Percentiles rank a stretch among this genome's conserved stretches.
Conservation (phyloP, 116 monocot species). For the Trichopus zeylanicus region DNA sequence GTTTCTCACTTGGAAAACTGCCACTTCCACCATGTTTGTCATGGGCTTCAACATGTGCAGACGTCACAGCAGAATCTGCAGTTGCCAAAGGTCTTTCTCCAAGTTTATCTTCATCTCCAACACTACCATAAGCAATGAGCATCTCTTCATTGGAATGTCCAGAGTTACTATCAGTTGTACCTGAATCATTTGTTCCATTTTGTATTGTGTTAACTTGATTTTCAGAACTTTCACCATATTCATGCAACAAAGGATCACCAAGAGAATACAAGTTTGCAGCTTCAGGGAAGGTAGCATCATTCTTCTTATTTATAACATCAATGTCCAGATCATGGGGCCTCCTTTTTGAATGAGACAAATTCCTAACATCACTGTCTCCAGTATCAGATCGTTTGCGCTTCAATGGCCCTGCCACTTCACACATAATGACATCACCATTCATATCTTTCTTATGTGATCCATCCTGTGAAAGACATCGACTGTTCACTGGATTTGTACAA, state of each 20-base stretch:
- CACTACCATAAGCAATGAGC: not conserved
- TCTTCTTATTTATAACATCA: slow-evolving; percentile 1
- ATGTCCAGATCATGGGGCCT: slow-evolving; percentile 2
- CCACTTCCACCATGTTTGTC: not conserved
- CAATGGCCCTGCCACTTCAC: slow-evolving; percentile 22
- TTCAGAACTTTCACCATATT: not conserved
- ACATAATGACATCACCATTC: slow-evolving; percentile 6
- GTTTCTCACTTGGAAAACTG: not conserved
- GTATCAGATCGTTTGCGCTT: slow-evolving; percentile 59
- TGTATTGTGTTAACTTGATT: not conserved
- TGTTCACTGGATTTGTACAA: slow-evolving; percentile 2
- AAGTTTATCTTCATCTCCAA: not conserved
- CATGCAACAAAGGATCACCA: slow-evolving; percentile 3
- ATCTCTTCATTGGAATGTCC: not conserved
- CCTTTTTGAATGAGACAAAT: not conserved
- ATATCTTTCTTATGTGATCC: slow-evolving; percentile 8
- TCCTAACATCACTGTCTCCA: slow-evolving; percentile 13
- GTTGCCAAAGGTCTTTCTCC: slow-evolving; percentile 7
- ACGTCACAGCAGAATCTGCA: slow-evolving; percentile 5
- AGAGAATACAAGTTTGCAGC: not conserved
- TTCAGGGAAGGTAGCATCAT: not conserved
- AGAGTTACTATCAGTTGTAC: not conserved
- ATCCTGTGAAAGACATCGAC: not conserved
- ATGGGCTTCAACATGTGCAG: slow-evolving; percentile 8
- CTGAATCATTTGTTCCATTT: not conserved